phyloP scores from a whole-genome alignment of 192 early-diverging fungal genomes.

The Rhizoclosmatium sp. region DNA sequence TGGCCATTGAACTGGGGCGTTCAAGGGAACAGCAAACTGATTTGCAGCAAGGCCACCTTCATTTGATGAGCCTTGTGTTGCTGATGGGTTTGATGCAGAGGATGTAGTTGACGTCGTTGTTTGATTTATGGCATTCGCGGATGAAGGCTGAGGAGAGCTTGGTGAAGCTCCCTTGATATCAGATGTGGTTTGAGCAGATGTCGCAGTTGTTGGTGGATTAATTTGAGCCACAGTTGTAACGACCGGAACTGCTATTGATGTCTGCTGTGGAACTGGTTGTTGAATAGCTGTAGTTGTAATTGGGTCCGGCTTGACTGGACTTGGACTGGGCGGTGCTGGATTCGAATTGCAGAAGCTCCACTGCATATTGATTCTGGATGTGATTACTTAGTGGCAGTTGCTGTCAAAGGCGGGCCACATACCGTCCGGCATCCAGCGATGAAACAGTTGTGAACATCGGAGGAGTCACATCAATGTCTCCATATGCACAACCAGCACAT shows the following conservation, averaged over 20 bases:
- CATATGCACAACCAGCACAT: slow-evolving; percentile 7
- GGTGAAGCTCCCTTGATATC: background rate
- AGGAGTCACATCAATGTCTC: slow-evolving; percentile 14
- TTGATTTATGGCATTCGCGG: background rate
- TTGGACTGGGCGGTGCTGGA: background rate
- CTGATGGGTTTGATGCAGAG: background rate
- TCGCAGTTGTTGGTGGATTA: background rate
- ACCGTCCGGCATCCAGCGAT: background rate
- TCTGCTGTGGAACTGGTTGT: background rate
- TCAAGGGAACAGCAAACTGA: background rate
- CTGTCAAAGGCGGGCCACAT: no score
- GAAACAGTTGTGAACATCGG: background rate
- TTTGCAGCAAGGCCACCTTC: background rate
- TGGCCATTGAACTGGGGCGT: background rate
- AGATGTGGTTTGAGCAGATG: background rate
- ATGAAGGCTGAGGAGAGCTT: background rate
- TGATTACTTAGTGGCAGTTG: background rate
- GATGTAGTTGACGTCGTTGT: background rate
- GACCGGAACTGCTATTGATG: background rate
- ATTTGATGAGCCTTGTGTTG: background rate
- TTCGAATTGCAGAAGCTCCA: slow-evolving; percentile 2
- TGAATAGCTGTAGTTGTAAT: background rate
- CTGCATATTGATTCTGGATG: background rate
- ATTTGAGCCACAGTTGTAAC: background rate
- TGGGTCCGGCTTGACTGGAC: background rate